Percentiles rank a stretch among this genome's conserved stretches.
phyloP scores from a whole-genome alignment of 768 basidiomycete genomes.

The Hysterangium stoloniferum region DNA sequence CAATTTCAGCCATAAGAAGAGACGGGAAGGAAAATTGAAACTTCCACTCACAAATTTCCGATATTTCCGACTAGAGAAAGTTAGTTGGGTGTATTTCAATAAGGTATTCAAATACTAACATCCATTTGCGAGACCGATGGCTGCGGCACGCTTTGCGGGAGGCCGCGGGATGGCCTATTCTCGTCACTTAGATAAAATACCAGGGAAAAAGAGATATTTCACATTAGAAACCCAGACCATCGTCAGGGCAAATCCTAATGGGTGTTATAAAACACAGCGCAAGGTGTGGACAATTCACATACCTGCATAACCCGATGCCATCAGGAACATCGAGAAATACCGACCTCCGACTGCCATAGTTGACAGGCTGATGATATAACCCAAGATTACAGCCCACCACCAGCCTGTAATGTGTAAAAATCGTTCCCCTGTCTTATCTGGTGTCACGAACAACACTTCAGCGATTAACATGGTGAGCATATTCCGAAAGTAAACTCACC shows the following conservation, averaged over 20 bases:
- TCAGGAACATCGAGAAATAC: constrained; percentile 56
- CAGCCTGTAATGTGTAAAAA: constrained; percentile 51
- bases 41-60: constrained; percentile 10
- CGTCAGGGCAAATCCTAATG: constrained; percentile 33
- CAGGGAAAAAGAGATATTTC: background rate
- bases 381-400: constrained; percentile 57
- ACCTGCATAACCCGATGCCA: constrained; percentile 49
- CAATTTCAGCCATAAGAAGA: background rate
- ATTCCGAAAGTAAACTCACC: constrained; percentile 21
- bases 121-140: constrained; percentile 58
- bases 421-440: constrained; percentile 56
- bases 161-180: constrained; percentile 12
- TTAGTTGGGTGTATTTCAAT: background rate
- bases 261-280: background rate
- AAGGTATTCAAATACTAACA: constrained; percentile 2
- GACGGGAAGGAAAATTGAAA: background rate
- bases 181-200: constrained; percentile 2
- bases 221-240: constrained; percentile 56
- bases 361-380: constrained; percentile 51
- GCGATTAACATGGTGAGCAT: background rate
- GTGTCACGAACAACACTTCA: background rate
- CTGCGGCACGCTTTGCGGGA: constrained; percentile 32
- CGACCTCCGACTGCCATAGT: constrained; percentile 45
- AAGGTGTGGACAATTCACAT: constrained; percentile 3
- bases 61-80: constrained; percentile 13